Base-by-base conservation (phyloP, 257 asterid genomes). In the Osmanthus fragrans region DNA sequence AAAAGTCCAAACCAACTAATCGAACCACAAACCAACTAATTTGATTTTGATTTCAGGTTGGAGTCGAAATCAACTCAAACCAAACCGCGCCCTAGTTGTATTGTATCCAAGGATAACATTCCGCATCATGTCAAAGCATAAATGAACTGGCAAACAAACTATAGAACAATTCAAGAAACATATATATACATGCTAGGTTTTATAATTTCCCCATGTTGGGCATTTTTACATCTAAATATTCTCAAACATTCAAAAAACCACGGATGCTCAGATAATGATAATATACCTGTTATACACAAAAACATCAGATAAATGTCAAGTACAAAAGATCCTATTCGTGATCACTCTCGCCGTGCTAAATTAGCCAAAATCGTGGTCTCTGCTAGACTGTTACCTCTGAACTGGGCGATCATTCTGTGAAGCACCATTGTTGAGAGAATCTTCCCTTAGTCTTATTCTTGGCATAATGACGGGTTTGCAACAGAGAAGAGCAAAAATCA, bases 401-500 rank as follows among this genome's bases (percentile, higher is more conserved):
- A 40, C 37, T 4, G 78, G 72, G 71, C 66, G 78, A 73, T 72
- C 56, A 29, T 82, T 77, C 45, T 16, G 80, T 27, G 86, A 66
- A 40, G 89, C 79, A 11, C 18, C 82, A 80, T 70, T 54, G 23
- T 79, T 76, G 18, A 73, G 32, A 5, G 86, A 51, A 66, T 37
- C 75, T 70, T 51, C 86, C 76, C 91, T 73, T 79, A 90, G 73
- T 37, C 85, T 83, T 80, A 92, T 86, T 81, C 78, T 86, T 2
- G 97, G 97, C 75, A 94, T 73, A 74, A 92, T 67, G 19, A 91
- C 45, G 21, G 98, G 88, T 78, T 68, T 90, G 90, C 98, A 92
- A 79, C 92, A 91, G 34, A 94, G 82, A 23, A 92, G 97, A 76
- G 92, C 80, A 32, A 87, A 84, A 77, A 83, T 49, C 84, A 93